Base-by-base conservation (phyloP, 805 yeast species). In the Metschnikowia picachoensis region DNA sequence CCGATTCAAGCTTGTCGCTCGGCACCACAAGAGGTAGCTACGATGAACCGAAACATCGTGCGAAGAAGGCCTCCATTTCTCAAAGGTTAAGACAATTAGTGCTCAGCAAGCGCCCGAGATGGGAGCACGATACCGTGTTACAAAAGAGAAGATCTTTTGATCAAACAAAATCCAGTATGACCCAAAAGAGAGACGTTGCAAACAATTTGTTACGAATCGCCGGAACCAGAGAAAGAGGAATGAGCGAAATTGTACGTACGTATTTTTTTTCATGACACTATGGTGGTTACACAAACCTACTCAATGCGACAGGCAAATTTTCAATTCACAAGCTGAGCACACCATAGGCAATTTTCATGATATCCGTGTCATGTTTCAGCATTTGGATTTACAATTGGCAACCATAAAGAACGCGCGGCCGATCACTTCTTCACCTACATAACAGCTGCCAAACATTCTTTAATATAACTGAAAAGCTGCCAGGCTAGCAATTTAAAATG, bases 91-190 rank as follows among this genome's bases (percentile, higher is more conserved):
- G 37, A 15, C 54, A 44, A 8, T 30, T 51, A 25, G 37, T 51
- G 17, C 37, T 49, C 33, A 34, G 41, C 43, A 46, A 40, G 27
- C 46, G 39, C 28, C 28, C 27, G 37, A 29, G 16, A 14, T 17
- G 42, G 4, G 30, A 15, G 17, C 4, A 13, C 8, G 17, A 30
- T 32, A 32, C 52, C 16, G 28, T n/a, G 17, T 43, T 55, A 45
- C 37, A 49, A 31, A 52, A 57, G 35, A 57, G 66, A 7, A 46
- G 42, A 38, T 60, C 66, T 34, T 69, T 48, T 45, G 76, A 71
- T 46, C 74, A 68, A 49, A 70, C 74, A 8, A 66, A 64, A 51
- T 61, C 68, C 44, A 50, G 51, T 33, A 60, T 70, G 62, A 68
- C 74, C 6, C 50, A 50, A 13, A 53, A 55, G 25, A 58, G 74